Conservation (phyloP, 2,329 filamentous ascomycete species). For the Neobulgaria alba region DNA sequence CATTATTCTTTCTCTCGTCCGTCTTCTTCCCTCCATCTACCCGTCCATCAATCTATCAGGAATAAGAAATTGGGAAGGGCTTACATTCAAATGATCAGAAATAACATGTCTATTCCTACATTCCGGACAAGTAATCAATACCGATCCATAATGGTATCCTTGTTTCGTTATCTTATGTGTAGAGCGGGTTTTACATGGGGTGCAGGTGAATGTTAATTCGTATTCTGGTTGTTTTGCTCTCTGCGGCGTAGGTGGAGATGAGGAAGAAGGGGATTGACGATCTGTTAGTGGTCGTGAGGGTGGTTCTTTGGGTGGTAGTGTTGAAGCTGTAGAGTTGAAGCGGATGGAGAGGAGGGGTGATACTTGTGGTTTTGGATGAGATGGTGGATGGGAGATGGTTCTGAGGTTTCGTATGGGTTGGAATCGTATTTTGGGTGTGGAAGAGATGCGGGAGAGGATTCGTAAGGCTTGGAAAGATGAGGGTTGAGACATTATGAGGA, state of each 20-base stretch:
- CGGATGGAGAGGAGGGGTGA: no score
- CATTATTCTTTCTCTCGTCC: no score
- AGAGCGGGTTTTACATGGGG: slow-evolving; percentile 72
- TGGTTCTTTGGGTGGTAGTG: no score
- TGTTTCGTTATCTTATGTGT: slow-evolving; percentile 84
- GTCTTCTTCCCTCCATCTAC: neutral
- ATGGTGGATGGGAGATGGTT: no score
- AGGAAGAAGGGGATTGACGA: neutral
- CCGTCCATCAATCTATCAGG: slow-evolving; percentile 3
- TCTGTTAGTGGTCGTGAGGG: no score
- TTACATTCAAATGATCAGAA: slow-evolving; percentile 70
- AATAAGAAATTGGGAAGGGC: slow-evolving; percentile 1
- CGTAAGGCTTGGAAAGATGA: no score
- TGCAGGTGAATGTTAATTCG: slow-evolving; percentile 86
- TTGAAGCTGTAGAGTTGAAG: no score
- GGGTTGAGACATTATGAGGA: no score
- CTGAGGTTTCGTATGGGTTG: no score
- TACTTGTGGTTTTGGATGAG: no score
- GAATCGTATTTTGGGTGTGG: no score
- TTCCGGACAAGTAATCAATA: slow-evolving; percentile 77
- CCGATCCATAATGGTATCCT: slow-evolving; percentile 84
- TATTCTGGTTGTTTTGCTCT: slow-evolving; percentile 52
- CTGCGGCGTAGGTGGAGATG: neutral
- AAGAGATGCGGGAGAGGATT: no score
- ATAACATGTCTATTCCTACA: slow-evolving; percentile 89